Conservation (phyloP, 2,329 filamentous ascomycete genomes). For the Aureobasidium sp. region DNA sequence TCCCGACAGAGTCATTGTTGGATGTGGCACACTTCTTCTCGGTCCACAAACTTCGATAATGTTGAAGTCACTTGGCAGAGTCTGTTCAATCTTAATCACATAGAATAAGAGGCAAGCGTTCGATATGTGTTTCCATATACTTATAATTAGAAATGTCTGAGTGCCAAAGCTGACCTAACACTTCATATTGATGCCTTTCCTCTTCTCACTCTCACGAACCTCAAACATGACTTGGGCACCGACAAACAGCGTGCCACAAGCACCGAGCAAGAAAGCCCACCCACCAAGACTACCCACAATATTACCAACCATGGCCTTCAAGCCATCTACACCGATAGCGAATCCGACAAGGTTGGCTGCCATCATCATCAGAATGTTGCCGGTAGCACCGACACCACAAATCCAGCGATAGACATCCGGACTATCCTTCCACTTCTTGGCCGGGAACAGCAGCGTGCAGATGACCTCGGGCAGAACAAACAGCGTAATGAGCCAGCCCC, state of each 20-base stretch:
- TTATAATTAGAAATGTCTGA: not conserved
- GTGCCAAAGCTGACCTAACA: constrained; percentile 47
- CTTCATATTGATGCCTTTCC: constrained; percentile 74
- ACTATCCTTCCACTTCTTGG: constrained; percentile 59
- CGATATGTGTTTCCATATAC: not conserved
- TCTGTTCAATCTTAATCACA: not conserved
- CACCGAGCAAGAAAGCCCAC: constrained; percentile 61
- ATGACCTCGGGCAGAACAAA: constrained; percentile 88
- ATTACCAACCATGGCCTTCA: constrained; percentile 66
- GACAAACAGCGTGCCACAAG: constrained; percentile 71
- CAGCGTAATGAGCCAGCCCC: constrained; percentile 93
- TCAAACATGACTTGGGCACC: constrained; percentile 96
- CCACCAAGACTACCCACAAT: constrained; percentile 74
- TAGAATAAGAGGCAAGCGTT: not conserved
- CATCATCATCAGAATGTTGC: constrained; percentile 92
- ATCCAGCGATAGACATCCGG: constrained; percentile 72
- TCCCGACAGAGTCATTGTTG: not conserved
- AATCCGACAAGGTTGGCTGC: constrained; percentile 91
- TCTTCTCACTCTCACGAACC: constrained; percentile 74
- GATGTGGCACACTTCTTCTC: not conserved
- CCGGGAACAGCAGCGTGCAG: constrained; percentile 65
- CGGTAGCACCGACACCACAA: constrained; percentile 72
- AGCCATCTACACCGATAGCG: constrained; percentile 80
- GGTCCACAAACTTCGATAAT: not conserved
- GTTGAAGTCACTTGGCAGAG: not conserved